phyloP scores from a whole-genome alignment of 2,329 filamentous ascomycete species.

The Fusarium abutilonis region DNA sequence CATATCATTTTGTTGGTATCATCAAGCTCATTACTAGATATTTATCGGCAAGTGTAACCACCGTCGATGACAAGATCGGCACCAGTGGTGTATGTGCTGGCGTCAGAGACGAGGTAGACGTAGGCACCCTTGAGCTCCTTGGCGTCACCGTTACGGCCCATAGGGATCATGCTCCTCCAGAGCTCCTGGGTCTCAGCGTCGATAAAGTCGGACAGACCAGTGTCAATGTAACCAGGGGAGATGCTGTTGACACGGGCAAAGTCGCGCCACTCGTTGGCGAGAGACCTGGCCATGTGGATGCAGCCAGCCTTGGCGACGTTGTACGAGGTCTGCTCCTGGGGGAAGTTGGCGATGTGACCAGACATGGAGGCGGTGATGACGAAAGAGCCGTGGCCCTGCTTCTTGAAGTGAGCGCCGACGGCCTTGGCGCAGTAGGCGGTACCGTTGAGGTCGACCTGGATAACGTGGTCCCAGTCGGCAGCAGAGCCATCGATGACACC shows the following conservation, averaged over 20 bases:
- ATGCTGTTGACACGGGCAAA: constrained; percentile 74
- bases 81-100: constrained; percentile 78
- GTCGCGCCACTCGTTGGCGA: constrained; percentile 73
- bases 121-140: constrained; percentile 82
- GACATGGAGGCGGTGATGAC: constrained; percentile 77
- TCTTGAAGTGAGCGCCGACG: constrained; percentile 71
- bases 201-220: constrained; percentile 74
- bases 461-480: constrained; percentile 72
- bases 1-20: constrained; percentile 25
- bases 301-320: constrained; percentile 71
- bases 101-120: constrained; percentile 79
- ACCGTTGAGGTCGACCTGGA: constrained; percentile 71
- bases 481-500: constrained; percentile 75
- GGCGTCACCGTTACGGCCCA: constrained; percentile 73
- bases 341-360: constrained; percentile 75
- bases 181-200: constrained; percentile 73
- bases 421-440: constrained; percentile 74
- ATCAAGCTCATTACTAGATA: constrained; percentile 23
- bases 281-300: constrained; percentile 57
- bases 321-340: constrained; percentile 74
- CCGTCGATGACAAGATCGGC: constrained; percentile 77
- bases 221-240: constrained; percentile 75
- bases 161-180: constrained; percentile 79
- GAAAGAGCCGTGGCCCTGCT: constrained; percentile 70
- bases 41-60: constrained; percentile 66